Evolutionary conservation across 495 filamentous ascomycete species (phyloP).

Genomic region (Penicillium manginii): DNA sequence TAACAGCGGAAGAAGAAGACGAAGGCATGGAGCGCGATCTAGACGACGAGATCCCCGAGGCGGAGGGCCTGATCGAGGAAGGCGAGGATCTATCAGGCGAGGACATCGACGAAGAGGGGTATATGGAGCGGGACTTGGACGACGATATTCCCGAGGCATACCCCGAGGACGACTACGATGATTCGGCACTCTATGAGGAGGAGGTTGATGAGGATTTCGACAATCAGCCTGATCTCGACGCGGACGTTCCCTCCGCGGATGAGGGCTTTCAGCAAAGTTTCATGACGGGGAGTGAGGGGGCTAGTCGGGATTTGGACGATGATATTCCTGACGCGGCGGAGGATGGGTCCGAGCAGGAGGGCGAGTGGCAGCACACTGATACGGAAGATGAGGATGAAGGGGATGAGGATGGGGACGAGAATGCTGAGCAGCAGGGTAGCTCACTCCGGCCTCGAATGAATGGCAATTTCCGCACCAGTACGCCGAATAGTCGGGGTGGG

Average conservation of each 20-base stretch:
- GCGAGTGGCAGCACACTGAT: constrained; percentile 75
- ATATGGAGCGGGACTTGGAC: constrained; percentile 53
- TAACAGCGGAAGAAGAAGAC: constrained; percentile 35
- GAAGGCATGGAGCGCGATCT: constrained; percentile 51
- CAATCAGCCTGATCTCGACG: constrained; percentile 49
- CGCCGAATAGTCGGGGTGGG: constrained; percentile 38
- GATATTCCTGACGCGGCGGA: constrained; percentile 48
- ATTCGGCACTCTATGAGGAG: constrained; percentile 41
- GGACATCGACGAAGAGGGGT: constrained; percentile 44
- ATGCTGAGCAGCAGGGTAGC: constrained; percentile 18
- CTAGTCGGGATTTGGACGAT: constrained; percentile 43
- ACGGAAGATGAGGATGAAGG: constrained; percentile 67
- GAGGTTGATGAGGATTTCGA: constrained; percentile 41
- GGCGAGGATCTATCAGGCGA: constrained; percentile 47
- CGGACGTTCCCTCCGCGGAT: constrained; percentile 43
- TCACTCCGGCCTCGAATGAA: constrained; percentile 31
- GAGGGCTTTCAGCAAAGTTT: constrained; percentile 23
- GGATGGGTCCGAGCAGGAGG: constrained; percentile 35
- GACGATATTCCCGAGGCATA: constrained; percentile 56
- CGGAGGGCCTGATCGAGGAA: constrained; percentile 43
- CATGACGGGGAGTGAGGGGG: constrained; percentile 23
- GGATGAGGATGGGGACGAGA: constrained; percentile 31
- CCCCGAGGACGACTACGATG: constrained; percentile 49
- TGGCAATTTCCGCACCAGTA: constrained; percentile 44
- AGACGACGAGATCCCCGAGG: constrained; percentile 53